Conservation (phyloP, 1,139 yeast species). For the Suzukiozyma palmioleophila region DNA sequence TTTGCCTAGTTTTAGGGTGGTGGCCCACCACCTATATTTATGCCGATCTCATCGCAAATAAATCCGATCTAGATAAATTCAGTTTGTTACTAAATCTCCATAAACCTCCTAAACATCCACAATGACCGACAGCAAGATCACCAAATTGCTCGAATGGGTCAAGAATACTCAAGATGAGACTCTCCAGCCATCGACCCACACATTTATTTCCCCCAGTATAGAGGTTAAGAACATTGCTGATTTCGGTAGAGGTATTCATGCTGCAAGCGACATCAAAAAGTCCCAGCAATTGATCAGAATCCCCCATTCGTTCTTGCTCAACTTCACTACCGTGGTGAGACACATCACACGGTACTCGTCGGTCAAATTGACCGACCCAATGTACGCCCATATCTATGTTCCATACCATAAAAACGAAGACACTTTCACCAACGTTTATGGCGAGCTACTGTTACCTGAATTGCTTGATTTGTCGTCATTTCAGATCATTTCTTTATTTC, state of each 20-base stretch:
- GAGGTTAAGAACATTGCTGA: slow-evolving; percentile 21
- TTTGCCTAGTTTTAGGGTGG: too few species aligned
- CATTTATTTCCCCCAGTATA: slow-evolving; percentile 28
- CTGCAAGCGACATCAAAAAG: slow-evolving; percentile 26
- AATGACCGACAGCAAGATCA: slow-evolving; percentile 8
- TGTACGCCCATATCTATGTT: slow-evolving; percentile 19
- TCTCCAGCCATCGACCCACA: slow-evolving; percentile 16
- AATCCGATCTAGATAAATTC: too few species aligned
- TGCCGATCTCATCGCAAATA: too few species aligned
- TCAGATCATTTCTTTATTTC: slow-evolving; percentile 45
- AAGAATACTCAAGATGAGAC: slow-evolving; percentile 20
- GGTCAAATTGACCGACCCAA: slow-evolving; percentile 16
- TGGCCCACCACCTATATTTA: too few species aligned
- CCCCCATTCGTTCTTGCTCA: slow-evolving; percentile 57
- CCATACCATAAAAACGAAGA: slow-evolving; percentile 13
- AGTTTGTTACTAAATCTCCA: too few species aligned
- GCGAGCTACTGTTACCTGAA: slow-evolving; percentile 21
- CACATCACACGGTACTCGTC: slow-evolving; percentile 27
- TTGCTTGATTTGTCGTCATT: slow-evolving; percentile 37
- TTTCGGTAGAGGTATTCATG: slow-evolving; percentile 65
- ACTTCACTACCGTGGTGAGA: slow-evolving; percentile 50
- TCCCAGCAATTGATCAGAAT: slow-evolving; percentile 50
- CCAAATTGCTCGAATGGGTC: slow-evolving; percentile 20
- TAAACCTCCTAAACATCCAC: too few species aligned
- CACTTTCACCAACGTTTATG: slow-evolving; percentile 29